Evolutionary conservation across 2,329 filamentous ascomycete species (phyloP).

Genomic region (Pyrenophora tritici-repentis): DNA sequence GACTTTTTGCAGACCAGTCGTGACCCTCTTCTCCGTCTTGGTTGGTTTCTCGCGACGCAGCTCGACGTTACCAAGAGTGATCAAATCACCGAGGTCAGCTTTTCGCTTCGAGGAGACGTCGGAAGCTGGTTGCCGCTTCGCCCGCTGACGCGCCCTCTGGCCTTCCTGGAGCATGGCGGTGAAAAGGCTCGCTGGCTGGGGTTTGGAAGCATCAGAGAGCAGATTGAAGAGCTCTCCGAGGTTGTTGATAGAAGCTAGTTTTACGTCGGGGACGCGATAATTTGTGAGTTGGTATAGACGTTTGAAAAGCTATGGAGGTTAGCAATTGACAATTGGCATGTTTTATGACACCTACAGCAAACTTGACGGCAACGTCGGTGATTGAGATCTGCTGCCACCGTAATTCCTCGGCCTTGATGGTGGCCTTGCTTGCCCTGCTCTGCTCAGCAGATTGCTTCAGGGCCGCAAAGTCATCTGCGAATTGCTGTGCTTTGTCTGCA

Average conservation of each 20-base stretch:
- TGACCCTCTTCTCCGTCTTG: slow-evolving; percentile 71
- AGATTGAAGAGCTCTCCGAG: slow-evolving; percentile 46
- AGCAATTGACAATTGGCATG: neutral
- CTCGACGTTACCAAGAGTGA: slow-evolving; percentile 64
- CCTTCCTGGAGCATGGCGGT: slow-evolving; percentile 57
- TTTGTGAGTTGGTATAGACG: slow-evolving; percentile 82
- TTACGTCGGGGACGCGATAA: slow-evolving; percentile 72
- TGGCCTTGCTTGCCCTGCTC: slow-evolving; percentile 11
- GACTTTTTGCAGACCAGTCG: slow-evolving; percentile 77
- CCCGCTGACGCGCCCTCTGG: slow-evolving; percentile 23
- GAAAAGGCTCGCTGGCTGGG: slow-evolving; percentile 62
- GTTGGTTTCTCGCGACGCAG: slow-evolving; percentile 69
- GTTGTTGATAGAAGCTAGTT: slow-evolving; percentile 54
- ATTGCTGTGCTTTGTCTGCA: slow-evolving; percentile 20
- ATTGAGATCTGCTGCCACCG: slow-evolving; percentile 38
- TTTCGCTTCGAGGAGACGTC: slow-evolving; percentile 5
- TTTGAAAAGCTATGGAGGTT: slow-evolving; percentile 71
- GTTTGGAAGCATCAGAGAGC: slow-evolving; percentile 43
- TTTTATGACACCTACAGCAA: slow-evolving; percentile 39
- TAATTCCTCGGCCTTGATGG: slow-evolving; percentile 13
- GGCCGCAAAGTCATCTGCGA: slow-evolving; percentile 21
- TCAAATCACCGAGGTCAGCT: slow-evolving; percentile 32
- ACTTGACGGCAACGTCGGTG: slow-evolving; percentile 38
- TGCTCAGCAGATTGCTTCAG: slow-evolving; percentile 20
- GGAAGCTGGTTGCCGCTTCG: slow-evolving; percentile 9